Evolutionary conservation across 257 asterid genomes (phyloP).

Genomic region (Knoxia roxburghii): DNA sequence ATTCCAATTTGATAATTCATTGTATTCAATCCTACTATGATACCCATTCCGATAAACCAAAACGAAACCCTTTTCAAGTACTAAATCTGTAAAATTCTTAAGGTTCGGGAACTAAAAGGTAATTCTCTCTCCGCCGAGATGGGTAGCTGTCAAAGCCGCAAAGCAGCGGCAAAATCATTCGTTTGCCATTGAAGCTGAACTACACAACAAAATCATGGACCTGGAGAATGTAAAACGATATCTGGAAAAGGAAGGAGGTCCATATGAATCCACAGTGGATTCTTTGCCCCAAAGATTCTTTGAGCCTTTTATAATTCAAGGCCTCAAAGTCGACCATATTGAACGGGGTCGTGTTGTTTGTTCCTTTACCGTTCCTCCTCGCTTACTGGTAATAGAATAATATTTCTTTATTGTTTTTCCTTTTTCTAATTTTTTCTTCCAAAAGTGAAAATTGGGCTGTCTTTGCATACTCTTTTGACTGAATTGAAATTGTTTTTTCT

Average conservation of each 20-base stretch:
- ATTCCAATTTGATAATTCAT: too few species aligned
- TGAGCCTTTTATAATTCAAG: slow-evolving; percentile 63
- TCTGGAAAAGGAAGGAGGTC: slow-evolving; percentile 63
- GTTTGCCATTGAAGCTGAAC: neutral
- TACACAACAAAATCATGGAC: slow-evolving; percentile 32
- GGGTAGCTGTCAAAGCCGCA: too few species aligned
- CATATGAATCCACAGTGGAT: slow-evolving; percentile 44
- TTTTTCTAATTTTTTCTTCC: neutral
- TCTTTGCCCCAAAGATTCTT: slow-evolving; percentile 57
- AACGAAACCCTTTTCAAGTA: too few species aligned
- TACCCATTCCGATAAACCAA: too few species aligned
- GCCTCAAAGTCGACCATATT: slow-evolving; percentile 53
- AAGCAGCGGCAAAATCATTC: neutral
- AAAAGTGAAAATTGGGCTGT: neutral
- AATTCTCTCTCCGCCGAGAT: too few species aligned
- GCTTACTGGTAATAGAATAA: slow-evolving; percentile 50
- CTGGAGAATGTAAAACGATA: slow-evolving; percentile 41
- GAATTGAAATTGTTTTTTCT: neutral
- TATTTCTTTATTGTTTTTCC: neutral
- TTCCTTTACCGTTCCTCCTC: slow-evolving; percentile 67
- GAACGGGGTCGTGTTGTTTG: slow-evolving; percentile 69
- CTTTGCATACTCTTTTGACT: neutral
- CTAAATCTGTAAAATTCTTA: too few species aligned
- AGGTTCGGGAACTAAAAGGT: too few species aligned
- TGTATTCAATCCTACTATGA: too few species aligned